Conservation (phyloP, 352 stramenopile genomes). For the Globisporangium echinulatum region DNA sequence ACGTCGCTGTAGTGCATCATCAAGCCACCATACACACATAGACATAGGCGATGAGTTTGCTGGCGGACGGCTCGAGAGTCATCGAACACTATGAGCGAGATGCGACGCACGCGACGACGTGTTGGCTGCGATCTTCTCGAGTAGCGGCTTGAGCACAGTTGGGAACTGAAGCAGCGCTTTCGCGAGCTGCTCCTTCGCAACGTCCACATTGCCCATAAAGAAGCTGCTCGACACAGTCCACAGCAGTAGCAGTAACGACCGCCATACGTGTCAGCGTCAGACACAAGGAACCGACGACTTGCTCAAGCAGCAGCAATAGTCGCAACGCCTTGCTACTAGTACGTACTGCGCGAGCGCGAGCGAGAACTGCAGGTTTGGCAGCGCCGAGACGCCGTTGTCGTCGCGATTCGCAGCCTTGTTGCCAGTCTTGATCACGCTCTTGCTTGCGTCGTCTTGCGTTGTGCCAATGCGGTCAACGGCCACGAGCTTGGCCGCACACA, state of each 20-base stretch:
- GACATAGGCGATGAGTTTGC: too few species aligned
- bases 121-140: conserved; percentile 71
- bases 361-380: conserved; percentile 76
- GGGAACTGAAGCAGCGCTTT: conserved; percentile 60
- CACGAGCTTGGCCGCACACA: conserved; percentile 50
- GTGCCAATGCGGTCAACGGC: conserved; percentile 44
- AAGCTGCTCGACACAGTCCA: conserved; percentile 23
- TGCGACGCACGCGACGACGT: conserved; percentile 47
- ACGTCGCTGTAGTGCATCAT: conserved; percentile 31
- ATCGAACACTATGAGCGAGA: too few species aligned
- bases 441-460: not conserved
- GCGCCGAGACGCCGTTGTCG: conserved; percentile 22
- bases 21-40: not conserved
- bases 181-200: conserved; percentile 59
- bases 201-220: conserved; percentile 48
- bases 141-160: conserved; percentile 55
- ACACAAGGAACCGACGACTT: too few species aligned
- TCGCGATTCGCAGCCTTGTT: conserved; percentile 13
- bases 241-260: not conserved
- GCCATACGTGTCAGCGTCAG: not conserved
- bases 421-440: conserved; percentile 10
- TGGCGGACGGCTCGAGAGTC: too few species aligned
- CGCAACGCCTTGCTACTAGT: not conserved
- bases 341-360: conserved; percentile 66
- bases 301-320: too few species aligned